Base-by-base conservation (phyloP, 805 yeast genomes). In the Myxozyma neglecta region DNA sequence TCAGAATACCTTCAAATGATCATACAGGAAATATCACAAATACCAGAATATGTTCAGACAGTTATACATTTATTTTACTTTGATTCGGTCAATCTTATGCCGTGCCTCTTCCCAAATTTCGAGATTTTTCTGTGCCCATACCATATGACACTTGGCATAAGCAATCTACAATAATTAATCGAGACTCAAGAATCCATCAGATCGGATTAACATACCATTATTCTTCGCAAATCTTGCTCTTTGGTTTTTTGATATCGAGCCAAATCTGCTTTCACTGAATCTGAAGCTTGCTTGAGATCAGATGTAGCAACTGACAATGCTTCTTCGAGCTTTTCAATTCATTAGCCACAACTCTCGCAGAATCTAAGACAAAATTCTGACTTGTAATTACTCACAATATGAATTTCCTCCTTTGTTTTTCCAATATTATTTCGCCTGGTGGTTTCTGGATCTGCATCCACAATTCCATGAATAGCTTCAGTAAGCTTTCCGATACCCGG, bases 31-130 rank as follows among this genome's bases (percentile, higher is more conserved):
- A 24, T 24, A 24, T 24, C 2, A 24, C 29, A 24, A 24, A 24
- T 24, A 24, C 29, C n/a, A 39, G 13, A 42, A 57, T 47, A 9
- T 10, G 57, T 39, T 4, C 29, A 32, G 34, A 11, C 16, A 32
- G 14, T 20, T n/a, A 20, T 20, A 16, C 6, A 11, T 29, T 40
- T 50, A 63, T 49, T 53, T 57, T 32, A 63, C 60, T 42, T 57
- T 63, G 54, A 68, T 68, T 53, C 66, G 62, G 11, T 68, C 68
- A 14, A 64, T 67, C 34, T 64, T 61, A 20, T 57, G 65, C 59
- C 79, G 74, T n/a, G 86, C 83, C 61, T 84, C 88, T 61, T 83
- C 84, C 89, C 90, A 86, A 42, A 82, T 78, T 66, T 85, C 88
- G 47, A 84, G 73, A 70, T 86, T 86, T 74, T 84, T 84, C 68